Percentiles rank a stretch among this genome's conserved stretches.
Conservation (phyloP, 2,329 filamentous ascomycete species). For the Aspergillus pseudoglaucus region DNA sequence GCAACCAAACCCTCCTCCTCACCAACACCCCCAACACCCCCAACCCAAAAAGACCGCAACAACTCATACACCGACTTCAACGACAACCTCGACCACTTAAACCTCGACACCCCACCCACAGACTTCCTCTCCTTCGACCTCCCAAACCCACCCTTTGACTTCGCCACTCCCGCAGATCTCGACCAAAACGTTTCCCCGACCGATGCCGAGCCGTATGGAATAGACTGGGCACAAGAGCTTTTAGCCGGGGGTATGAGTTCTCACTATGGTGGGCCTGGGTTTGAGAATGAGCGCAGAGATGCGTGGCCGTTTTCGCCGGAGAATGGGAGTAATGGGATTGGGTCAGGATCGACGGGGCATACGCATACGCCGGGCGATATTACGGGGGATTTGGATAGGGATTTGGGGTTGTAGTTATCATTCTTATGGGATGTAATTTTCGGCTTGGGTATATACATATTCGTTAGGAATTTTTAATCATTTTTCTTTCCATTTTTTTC, state of each 20-base stretch:
- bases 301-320: slow-evolving; percentile 16
- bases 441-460: no score
- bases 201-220: slow-evolving; percentile 14
- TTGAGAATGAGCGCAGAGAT: slow-evolving; percentile 7
- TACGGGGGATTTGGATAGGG: slow-evolving; percentile 33
- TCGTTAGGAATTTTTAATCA: background rate
- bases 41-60: background rate
- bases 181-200: slow-evolving; percentile 7
- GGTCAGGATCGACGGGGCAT: slow-evolving; percentile 6
- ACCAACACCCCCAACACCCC: background rate
- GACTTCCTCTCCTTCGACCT: slow-evolving; percentile 12
- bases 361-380: slow-evolving; percentile 12
- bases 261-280: slow-evolving; percentile 5
- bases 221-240: slow-evolving; percentile 27
- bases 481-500: slow-evolving; percentile 9
- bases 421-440: no score
- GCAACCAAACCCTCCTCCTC: background rate
- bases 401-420: slow-evolving; percentile 24
- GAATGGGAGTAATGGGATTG: slow-evolving; percentile 8
- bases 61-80: slow-evolving; percentile 14
- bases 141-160: slow-evolving; percentile 10
- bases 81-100: slow-evolving; percentile 12
- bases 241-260: slow-evolving; percentile 16
- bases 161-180: slow-evolving; percentile 13
- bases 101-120: slow-evolving; percentile 2